Evolutionary conservation across 164 flowering plant species (phyloP), one percentile per base, ranked within the genome.

Genomic region (Aristolochia fimbriata): DNA sequence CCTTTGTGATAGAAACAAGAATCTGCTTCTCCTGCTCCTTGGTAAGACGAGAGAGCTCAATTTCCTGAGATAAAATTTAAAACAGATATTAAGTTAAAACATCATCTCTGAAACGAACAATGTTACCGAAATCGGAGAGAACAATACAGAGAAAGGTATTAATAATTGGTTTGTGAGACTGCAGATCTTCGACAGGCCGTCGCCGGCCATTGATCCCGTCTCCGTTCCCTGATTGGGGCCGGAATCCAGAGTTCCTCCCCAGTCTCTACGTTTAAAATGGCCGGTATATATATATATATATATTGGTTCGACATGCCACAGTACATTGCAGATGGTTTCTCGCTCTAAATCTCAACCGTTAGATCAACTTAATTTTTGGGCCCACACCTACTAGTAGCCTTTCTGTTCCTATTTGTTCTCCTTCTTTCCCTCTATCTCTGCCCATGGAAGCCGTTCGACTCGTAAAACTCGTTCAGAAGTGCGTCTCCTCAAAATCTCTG

Each of bases 1-100:
- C 89, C 85, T 80, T 77, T 47, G 90, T 77, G 53, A 87, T 85
- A 27, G 77, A 56, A 4, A 83, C 57, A 2, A 90, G 73, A 70
- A 87, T 72, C 37, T 72, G 51, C 21, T 73, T 78, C 78, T 87
- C 91, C 20, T 59, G 56, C 25, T 70, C 79, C 60, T 73, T 64
- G 53, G 68, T 64, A 12, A 70, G 6, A 0, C 69, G 54, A 62
- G 58, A 30, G 1, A 55, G 45, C 11, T 41, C 66, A 3, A 7
- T 27, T 59, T 74, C 80, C 82, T 72, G 71, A 33, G 62, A 22
- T 3, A 23, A 43, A 24, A 1, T 30, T 17, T 22, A 13, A 15
- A 15, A 48, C 9, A 21, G 12, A 52, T 51, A 45, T n/a, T n/a
- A 57, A 15, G 21, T 51, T 41, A 52, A 45, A 51, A 20, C 33